Evolutionary conservation across 2,329 filamentous ascomycete genomes (phyloP), one percentile per base, ranked within the genome.

Genomic region (Sordariomycetes sp.): DNA sequence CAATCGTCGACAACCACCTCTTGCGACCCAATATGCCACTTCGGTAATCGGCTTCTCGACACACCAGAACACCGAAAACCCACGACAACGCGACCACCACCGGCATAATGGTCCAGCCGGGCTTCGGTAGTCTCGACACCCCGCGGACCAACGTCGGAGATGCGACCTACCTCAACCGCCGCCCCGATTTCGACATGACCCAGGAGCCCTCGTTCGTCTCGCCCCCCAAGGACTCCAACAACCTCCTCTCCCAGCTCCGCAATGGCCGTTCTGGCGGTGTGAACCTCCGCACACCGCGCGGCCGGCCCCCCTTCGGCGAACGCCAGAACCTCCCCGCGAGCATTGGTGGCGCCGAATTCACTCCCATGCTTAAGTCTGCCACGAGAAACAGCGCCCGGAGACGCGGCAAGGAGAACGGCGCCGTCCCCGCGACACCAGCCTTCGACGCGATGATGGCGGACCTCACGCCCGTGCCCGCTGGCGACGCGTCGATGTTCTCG

Each of bases 151-250:
- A 91, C 67, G 72, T 86, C 64, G 90, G 88, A 68, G 90, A 97
- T 79, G 85, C 85, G 72, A 96, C 91, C 64, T 93, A 87, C 71
- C 78, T 95, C 62, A 83, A 74, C 71, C 77, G 84, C 72, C 73
- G 81, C 73, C 75, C 85, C 65, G 86, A 90, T 67, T 85, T 95
- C 67, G 90, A 95, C 65, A 85, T 93, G 64, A 95, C 90, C 57
- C 87, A 91, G 66, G 90, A 95, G 69, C 85, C 89, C 59, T 94
- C 93, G 1, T 96, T 97, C 65, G 83, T 86, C 59, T 91, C 89
- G 34, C 92, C 88, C 25, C 82, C 79, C 32, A 92, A 89, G 71
- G 46, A 50, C 46, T 50, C 46, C 46, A 59, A 59, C 40, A 83
- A 85, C 66, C 74, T 97, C 25, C 75, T 95, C 54, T 85, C 87